Conservation (phyloP, 305 asterid genomes). For the Withania somnifera region DNA sequence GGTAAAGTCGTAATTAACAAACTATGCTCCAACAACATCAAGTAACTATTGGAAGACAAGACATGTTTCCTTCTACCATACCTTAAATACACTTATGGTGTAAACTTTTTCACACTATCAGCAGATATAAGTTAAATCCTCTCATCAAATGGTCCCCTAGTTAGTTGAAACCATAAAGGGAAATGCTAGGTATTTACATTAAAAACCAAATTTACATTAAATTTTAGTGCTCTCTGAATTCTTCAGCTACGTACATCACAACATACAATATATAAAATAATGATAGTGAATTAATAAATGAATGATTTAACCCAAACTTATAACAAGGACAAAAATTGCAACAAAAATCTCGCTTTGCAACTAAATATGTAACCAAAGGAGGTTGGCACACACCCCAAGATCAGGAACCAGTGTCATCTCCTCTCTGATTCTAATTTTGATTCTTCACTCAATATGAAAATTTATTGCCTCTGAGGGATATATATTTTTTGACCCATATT, state of each 20-base stretch:
- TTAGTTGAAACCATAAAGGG: neutral
- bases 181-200: neutral
- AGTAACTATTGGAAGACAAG: neutral
- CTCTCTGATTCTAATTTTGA: neutral
- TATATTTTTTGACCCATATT: constrained; percentile 72
- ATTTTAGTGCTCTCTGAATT: neutral
- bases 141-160: neutral
- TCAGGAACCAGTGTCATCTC: neutral
- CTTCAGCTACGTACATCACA: neutral
- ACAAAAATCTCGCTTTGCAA: neutral
- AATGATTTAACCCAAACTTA: neutral
- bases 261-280: neutral
- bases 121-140: neutral
- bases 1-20: neutral
- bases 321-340: neutral
- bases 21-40: neutral
- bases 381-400: neutral
- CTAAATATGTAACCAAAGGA: neutral
- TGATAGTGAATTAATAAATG: neutral
- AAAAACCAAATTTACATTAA: neutral
- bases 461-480: constrained; percentile 65
- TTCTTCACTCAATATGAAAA: constrained; percentile 39
- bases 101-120: neutral
- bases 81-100: neutral
- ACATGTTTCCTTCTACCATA: neutral